phyloP scores from a whole-genome alignment of 495 filamentous ascomycete genomes.

The Amphirosellinia nigrospora region DNA sequence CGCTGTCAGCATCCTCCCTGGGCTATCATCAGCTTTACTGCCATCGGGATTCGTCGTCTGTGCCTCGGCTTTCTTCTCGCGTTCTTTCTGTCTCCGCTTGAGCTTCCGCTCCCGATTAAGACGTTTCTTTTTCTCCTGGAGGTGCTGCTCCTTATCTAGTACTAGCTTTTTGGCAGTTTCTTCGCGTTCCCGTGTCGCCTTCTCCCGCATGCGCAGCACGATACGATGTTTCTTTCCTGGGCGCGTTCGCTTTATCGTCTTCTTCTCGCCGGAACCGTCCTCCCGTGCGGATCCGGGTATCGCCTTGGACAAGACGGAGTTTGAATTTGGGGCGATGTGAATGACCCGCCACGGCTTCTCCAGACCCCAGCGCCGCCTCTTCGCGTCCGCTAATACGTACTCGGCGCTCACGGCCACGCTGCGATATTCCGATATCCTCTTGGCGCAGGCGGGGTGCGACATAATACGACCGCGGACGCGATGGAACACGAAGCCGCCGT shows the following conservation, averaged over 20 bases:
- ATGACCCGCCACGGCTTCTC: constrained; percentile 62
- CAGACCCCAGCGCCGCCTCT: constrained; percentile 56
- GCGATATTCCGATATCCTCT: constrained; percentile 40
- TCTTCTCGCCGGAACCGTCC: constrained; percentile 17
- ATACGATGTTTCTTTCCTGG: constrained; percentile 62
- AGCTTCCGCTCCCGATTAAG: constrained; percentile 59
- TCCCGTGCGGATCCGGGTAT: not conserved
- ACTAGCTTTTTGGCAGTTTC: constrained; percentile 38
- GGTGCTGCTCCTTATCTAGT: constrained; percentile 53
- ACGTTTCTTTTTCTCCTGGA: constrained; percentile 60
- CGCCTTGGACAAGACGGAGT: not conserved
- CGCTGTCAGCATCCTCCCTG: not conserved
- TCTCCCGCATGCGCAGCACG: constrained; percentile 46
- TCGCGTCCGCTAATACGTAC: constrained; percentile 48
- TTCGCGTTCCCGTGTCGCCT: constrained; percentile 40
- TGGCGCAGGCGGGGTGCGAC: constrained; percentile 45
- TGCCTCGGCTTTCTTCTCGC: constrained; percentile 47
- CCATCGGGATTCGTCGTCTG: not conserved
- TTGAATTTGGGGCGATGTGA: constrained; percentile 35
- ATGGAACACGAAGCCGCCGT: constrained; percentile 47
- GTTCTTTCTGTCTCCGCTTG: constrained; percentile 57
- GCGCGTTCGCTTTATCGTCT: constrained; percentile 48
- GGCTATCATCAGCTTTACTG: not conserved
- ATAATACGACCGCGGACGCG: constrained; percentile 53
- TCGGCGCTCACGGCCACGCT: constrained; percentile 52